Evolutionary conservation across 257 asterid species (phyloP), one percentile per base, ranked within the genome.

Genomic region (Nemophila menziesii): DNA sequence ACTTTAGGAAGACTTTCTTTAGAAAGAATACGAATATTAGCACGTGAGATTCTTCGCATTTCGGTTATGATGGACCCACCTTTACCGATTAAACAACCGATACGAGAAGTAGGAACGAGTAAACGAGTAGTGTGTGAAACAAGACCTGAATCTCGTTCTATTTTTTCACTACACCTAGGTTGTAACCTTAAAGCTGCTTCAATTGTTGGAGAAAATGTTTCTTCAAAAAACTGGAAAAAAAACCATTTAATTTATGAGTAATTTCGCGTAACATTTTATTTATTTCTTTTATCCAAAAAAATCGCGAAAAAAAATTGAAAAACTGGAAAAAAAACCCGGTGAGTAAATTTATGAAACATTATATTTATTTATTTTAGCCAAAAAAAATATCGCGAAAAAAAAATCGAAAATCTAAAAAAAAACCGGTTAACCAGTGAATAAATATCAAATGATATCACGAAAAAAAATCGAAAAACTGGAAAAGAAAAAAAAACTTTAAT

Each of bases 71-170:
- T 90, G 43, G 89, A 73, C 26, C 99, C 96, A 44, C 99, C 96
- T 79, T 90, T 90, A 38, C 96, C 99, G 65, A 85, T 82, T 43
- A 90, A 94, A 61, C 94, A 81, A 48, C 96, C 99, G 55, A 90
- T 73, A 22, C 70, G 74, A 52, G 94, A 85, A 43, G 79, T 62
- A 11, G 96, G 94, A 54, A 90, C 96, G 58, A 90, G 93, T 55
- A 90, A 62, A 49, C 81, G 57, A 6, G 89, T 84, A 21, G 95
- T 80, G 56, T 63, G 72, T 29, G 95, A 76, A 68, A 77, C 70
- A 27, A 78, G 92, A 43, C 94, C 98, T 24, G 98, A 80, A 60
- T 89, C 98, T 55, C 85, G 76, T 64, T 80, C 95, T 46, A 72
- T 77, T 64, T 85, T 89, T 64, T 84, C 98, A 58, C 94, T 80